Conservation (phyloP, 2,329 filamentous ascomycete genomes). For the Diaporthe capsici region DNA sequence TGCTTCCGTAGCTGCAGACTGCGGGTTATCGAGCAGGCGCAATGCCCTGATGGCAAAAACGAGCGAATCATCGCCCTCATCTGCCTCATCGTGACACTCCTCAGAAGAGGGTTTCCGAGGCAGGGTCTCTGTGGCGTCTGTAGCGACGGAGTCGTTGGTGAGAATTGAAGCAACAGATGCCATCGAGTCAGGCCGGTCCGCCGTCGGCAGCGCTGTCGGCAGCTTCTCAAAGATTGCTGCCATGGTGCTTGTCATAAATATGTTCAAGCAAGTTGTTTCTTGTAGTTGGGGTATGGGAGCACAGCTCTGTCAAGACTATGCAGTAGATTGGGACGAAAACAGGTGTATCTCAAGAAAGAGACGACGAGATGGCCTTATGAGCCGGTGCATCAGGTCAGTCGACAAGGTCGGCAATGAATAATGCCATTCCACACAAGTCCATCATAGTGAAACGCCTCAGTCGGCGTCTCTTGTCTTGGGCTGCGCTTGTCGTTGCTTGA, state of each 20-base stretch:
- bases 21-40: constrained; percentile 35
- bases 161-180: constrained; percentile 26
- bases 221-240: constrained; percentile 33
- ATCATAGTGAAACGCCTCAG: constrained; percentile 29
- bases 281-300: background rate
- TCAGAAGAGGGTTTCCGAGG: constrained; percentile 7
- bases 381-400: constrained; percentile 20
- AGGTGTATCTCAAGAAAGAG: constrained; percentile 2
- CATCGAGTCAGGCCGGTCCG: constrained; percentile 35
- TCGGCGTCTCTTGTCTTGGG: constrained; percentile 28
- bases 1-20: constrained; percentile 33
- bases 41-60: constrained; percentile 33
- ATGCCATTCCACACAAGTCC: constrained; percentile 18
- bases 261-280: constrained; percentile 13
- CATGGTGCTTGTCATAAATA: constrained; percentile 28
- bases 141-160: constrained; percentile 31
- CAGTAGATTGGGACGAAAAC: constrained; percentile 27
- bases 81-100: constrained; percentile 24
- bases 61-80: constrained; percentile 35
- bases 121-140: constrained; percentile 30
- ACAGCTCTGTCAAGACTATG: constrained; percentile 23
- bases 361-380: constrained; percentile 27
- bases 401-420: constrained; percentile 28
- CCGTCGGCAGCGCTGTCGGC: constrained; percentile 19
- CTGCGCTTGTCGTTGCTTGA: constrained; percentile 21